Evolutionary conservation across 192 early-diverging fungal genomes (phyloP), one percentile per base, ranked within the genome.

Genomic region (Backusella westeae): DNA sequence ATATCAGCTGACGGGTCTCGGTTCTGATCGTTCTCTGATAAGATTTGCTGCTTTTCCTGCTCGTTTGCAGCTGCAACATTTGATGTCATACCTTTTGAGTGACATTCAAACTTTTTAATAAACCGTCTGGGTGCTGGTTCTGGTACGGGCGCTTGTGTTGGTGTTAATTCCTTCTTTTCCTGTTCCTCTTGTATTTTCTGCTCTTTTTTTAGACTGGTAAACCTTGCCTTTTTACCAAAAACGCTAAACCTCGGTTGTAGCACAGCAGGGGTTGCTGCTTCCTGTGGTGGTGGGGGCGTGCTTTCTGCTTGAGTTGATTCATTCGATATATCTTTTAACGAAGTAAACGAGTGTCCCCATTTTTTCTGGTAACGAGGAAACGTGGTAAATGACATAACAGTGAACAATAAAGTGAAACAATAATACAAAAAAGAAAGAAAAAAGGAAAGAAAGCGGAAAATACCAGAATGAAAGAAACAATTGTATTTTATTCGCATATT

Each of bases 311-410:
- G 56, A 6, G 23, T 63, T 29, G n/a, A 63, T 26, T 63, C 56
- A 63, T 12, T 63, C 12, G 56, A 26, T 4, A 63, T 63, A 63
- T 63, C 56, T 12, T 63, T 63, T 63, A 63, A 26, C 10, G 56
- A 63, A 29, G 56, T 23, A 63, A 63, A 63, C 12, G 56, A 63
- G 29, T 63, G 56, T 4, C 56, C 56, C 56, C 56, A 63, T 63
- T 63, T 63, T 14, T 63, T 63, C n/a, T 63, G 56, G 26, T 63
- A 63, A 63, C 56, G 56, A 63, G 56, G 38, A 71, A 71, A 71
- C 9, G 70, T 49, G 23, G 70, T 71, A 32, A 71, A 42, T 44
- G 36, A 29, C 70, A 71, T 71, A 29, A 63, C 56, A 29, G 23
- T 26, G 23, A 29, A 63, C 26, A 4, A 29, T 29, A 63, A 29